Percentiles rank a stretch among this genome's conserved stretches.
phyloP scores from a whole-genome alignment of 2,329 filamentous ascomycete genomes.

The Chalara sp. region DNA sequence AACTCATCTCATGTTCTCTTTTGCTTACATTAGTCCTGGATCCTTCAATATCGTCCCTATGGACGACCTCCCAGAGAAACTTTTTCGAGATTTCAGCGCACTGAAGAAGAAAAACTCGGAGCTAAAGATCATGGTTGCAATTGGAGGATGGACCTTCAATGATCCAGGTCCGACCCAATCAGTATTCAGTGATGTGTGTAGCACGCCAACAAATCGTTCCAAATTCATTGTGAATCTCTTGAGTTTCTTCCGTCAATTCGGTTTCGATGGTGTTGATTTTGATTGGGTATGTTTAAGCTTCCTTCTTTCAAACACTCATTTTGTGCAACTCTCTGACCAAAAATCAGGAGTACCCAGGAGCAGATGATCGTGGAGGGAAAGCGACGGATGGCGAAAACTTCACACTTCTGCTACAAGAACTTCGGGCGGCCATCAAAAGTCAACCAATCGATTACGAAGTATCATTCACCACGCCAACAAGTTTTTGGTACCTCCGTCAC shows the following conservation, averaged over 20 bases:
- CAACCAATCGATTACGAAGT: no score
- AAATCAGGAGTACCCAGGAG: constrained; percentile 27
- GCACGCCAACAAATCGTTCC: constrained; percentile 19
- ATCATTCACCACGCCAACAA: no score
- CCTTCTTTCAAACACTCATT: no score
- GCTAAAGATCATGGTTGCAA: not conserved
- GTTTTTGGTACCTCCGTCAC: constrained; percentile 25
- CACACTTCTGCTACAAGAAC: constrained; percentile 15
- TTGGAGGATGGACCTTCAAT: constrained; percentile 6
- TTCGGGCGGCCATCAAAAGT: no score
- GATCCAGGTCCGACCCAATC: constrained; percentile 1
- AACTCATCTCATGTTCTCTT: no score
- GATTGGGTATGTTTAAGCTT: no score
- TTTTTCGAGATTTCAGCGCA: no score
- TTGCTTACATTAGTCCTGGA: no score
- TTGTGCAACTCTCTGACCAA: no score
- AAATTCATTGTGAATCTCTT: constrained; percentile 32
- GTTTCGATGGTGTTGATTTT: constrained; percentile 38
- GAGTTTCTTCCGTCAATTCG: constrained; percentile 34
- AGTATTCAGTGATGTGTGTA: constrained; percentile 24
- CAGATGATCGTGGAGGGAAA: constrained; percentile 31
- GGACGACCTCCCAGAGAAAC: no score
- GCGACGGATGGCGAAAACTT: constrained; percentile 30
- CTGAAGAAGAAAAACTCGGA: no score
- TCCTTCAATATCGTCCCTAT: no score